These are phyloP conservation scores for Cladosporium sp. DNA, from an alignment of 2,329 filamentous ascomycete species.

Conservation along the genomic window DNA sequence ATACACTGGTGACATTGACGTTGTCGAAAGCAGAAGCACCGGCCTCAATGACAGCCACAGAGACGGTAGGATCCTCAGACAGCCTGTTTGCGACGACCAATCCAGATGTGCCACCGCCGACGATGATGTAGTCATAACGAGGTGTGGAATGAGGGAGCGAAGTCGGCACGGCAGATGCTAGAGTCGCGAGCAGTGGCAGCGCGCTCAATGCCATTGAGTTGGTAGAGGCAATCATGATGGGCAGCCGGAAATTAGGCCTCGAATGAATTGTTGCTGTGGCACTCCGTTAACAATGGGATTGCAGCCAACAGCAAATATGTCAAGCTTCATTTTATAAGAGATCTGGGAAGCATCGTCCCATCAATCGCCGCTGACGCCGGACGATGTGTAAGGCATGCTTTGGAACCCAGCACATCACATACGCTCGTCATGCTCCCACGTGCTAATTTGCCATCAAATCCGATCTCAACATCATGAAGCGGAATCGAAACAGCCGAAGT, in stretches of 20 bases:
- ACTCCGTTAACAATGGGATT: background rate
- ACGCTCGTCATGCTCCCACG: background rate
- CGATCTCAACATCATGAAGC: background rate
- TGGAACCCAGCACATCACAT: background rate
- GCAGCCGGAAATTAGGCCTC: too few species aligned
- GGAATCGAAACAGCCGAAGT: background rate
- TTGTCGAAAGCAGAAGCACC: conserved; percentile 17
- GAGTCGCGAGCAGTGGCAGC: background rate
- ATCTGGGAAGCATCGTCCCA: background rate
- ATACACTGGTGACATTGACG: conserved; percentile 19
- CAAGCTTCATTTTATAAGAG: too few species aligned
- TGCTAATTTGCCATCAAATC: background rate
- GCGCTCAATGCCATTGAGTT: background rate
- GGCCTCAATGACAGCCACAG: conserved; percentile 21
- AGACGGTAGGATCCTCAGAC: conserved; percentile 8
- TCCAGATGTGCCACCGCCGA: conserved; percentile 37
- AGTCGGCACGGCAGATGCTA: background rate
- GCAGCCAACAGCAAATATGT: background rate
- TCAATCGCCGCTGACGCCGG: background rate
- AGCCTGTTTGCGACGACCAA: conserved; percentile 36
- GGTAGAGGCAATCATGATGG: background rate
- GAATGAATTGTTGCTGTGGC: background rate
- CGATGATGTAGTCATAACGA: conserved; percentile 36
- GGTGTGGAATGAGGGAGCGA: background rate
- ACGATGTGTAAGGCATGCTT: background rate